Evolutionary conservation across 257 asterid species (phyloP).

Genomic region (Knoxia roxburghii): DNA sequence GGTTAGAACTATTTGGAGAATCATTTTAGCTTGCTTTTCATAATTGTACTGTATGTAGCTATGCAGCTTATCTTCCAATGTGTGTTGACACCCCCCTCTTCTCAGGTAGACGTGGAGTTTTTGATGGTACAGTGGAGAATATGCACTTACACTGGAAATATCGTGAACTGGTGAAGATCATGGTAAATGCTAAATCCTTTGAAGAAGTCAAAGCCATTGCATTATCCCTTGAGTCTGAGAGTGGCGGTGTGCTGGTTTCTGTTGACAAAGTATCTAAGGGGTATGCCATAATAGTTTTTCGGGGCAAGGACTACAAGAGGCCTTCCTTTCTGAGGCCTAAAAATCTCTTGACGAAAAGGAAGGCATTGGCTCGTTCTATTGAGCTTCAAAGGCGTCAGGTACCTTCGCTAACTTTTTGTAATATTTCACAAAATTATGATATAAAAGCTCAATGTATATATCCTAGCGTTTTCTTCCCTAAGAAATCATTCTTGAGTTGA

Average conservation of each 20-base stretch:
- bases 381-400: constrained; percentile 97
- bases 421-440: not conserved
- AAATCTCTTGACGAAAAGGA: constrained; percentile 87
- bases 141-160: constrained; percentile 99
- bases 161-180: constrained; percentile 79
- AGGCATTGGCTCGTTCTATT: constrained; percentile 94
- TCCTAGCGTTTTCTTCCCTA: not conserved
- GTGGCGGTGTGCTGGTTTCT: constrained; percentile 89
- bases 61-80: not conserved
- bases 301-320: constrained; percentile 80
- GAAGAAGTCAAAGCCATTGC: constrained; percentile 78
- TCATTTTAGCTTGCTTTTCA: constrained; percentile 15
- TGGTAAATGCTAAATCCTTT: constrained; percentile 66
- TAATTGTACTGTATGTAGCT: not conserved
- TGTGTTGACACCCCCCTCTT: constrained; percentile 18
- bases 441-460: not conserved
- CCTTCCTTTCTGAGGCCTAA: constrained; percentile 71
- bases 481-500: not conserved
- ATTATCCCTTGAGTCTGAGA: constrained; percentile 89
- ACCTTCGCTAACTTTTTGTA: constrained; percentile 10
- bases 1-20: constrained; percentile 39
- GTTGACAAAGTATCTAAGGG: constrained; percentile 93
- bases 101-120: constrained; percentile 97
- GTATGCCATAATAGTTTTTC: constrained; percentile 77
- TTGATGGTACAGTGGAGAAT: constrained; percentile 96